phyloP scores from a whole-genome alignment of 768 basidiomycete genomes.

The Royoungia palumana region DNA sequence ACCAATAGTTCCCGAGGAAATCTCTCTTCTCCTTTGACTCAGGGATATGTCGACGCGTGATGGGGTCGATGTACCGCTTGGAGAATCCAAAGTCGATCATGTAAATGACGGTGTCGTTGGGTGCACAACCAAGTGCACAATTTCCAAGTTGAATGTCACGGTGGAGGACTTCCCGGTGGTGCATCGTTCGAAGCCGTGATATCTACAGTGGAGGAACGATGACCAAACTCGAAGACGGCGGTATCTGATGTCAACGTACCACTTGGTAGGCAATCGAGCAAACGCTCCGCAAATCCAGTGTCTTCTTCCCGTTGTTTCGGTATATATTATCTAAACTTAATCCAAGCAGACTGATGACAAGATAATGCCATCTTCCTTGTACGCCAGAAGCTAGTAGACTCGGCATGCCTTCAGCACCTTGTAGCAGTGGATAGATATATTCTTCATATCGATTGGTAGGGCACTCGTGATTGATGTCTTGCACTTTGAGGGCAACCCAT shows the following conservation, averaged over 20 bases:
- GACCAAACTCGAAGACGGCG: slow-evolving; percentile 3
- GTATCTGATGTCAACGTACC: slow-evolving; percentile 39
- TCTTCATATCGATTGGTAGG: slow-evolving; percentile 76
- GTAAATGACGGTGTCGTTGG: slow-evolving; percentile 60
- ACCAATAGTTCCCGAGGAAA: slow-evolving; percentile 86
- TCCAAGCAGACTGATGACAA: slow-evolving; percentile 76
- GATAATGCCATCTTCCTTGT: slow-evolving; percentile 60
- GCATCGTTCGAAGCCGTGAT: slow-evolving; percentile 70
- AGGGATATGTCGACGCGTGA: slow-evolving; percentile 65
- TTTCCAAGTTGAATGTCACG: slow-evolving; percentile 81
- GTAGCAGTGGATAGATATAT: slow-evolving; percentile 61
- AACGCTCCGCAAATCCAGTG: slow-evolving; percentile 67
- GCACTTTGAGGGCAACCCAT: slow-evolving; percentile 72
- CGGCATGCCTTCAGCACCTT: slow-evolving; percentile 73
- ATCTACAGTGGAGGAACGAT: slow-evolving; percentile 44
- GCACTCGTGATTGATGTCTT: slow-evolving; percentile 65
- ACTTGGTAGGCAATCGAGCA: slow-evolving; percentile 76
- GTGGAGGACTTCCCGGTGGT: slow-evolving; percentile 67
- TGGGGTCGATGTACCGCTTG: slow-evolving; percentile 68
- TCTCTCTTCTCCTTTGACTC: slow-evolving; percentile 65
- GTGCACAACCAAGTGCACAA: slow-evolving; percentile 59
- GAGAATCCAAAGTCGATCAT: slow-evolving; percentile 89
- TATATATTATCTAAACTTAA: slow-evolving; percentile 63
- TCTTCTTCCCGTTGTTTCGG: slow-evolving; percentile 50
- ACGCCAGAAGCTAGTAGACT: slow-evolving; percentile 62